Evolutionary conservation across 208 protist genomes (phyloP), one percentile per base, ranked within the genome.

Genomic region (Wallacemonas rigidus): DNA sequence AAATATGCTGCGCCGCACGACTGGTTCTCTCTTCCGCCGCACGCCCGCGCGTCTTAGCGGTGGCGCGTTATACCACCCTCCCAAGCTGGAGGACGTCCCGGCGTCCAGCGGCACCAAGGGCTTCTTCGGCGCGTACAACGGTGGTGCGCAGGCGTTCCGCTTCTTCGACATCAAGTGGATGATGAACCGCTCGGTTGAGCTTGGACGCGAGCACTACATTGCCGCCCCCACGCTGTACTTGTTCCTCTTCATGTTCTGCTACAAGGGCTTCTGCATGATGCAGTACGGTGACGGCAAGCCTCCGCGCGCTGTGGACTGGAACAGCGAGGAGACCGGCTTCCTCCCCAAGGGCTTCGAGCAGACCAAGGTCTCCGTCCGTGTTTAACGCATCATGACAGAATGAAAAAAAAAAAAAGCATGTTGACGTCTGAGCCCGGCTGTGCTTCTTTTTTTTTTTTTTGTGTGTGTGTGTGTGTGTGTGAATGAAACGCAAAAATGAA

Each of bases 101-200:
- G 58, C 82, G 1, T 79, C 86, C 17, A 82, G 76, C 45, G 63
- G 64, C 50, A 89, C 85, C 54, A 85, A 86, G 45, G 89, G 89
- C 60, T 94, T 97, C 77, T 93, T 93, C 69, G 89, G 89, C 54
- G 76, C 72, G 38, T 85, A 90, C 63, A 97, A 94, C 71, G 88
- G 86, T n/a, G 65, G 76, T 14, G 64, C 88, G 14, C 77, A 75
- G 72, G 69, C 81, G 14, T 68, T 85, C 48, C 92, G 92, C 57
- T 75, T 97, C n/a, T 55, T 97, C 9, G 92, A 97, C 71, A 80
- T 93, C 67, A 94, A 94, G 84, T 97, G 92, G 90, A 91, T 95
- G 83, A 93, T 95, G 88, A 95, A 95, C 88, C 92, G 92, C 63
- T 75, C 86, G 47, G 90, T 97, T 2, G 88, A 86, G 48, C 79